phyloP scores from a whole-genome alignment of 2,329 filamentous ascomycete genomes.

The Epichloe festucae region DNA sequence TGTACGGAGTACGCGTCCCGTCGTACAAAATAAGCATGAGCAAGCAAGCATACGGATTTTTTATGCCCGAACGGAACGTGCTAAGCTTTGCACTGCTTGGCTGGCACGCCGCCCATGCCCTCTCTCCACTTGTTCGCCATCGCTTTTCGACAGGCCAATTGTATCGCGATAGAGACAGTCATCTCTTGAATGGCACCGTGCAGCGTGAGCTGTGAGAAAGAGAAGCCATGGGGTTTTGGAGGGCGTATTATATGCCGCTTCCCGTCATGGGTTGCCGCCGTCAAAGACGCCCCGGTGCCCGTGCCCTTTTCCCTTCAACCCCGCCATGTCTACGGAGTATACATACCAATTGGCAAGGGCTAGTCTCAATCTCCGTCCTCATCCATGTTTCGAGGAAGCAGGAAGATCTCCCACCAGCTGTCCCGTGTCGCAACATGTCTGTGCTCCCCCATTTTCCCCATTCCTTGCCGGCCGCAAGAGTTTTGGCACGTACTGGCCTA shows the following conservation, averaged over 20 bases:
- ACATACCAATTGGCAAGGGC: background rate
- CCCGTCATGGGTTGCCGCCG: background rate
- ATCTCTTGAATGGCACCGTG: background rate
- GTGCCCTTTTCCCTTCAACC: conserved; percentile 1
- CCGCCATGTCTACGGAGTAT: background rate
- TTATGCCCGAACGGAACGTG: background rate
- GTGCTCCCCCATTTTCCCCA: background rate
- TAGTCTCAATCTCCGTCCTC: background rate
- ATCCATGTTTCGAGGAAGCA: background rate
- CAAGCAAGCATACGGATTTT: too few species aligned
- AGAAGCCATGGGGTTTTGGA: background rate
- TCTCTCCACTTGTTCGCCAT: too few species aligned
- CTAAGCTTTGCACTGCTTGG: background rate
- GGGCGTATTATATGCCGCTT: background rate
- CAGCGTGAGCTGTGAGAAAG: background rate
- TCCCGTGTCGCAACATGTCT: background rate
- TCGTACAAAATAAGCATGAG: background rate
- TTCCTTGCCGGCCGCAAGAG: background rate
- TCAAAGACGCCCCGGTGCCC: background rate
- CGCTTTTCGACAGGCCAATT: background rate
- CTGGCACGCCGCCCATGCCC: background rate
- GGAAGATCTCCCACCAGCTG: background rate
- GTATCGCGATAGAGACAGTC: background rate
- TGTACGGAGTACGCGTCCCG: background rate
- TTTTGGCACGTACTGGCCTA: background rate